Conservation (phyloP, 2,329 filamentous ascomycete species). For the Thielaviopsis euricoi region DNA sequence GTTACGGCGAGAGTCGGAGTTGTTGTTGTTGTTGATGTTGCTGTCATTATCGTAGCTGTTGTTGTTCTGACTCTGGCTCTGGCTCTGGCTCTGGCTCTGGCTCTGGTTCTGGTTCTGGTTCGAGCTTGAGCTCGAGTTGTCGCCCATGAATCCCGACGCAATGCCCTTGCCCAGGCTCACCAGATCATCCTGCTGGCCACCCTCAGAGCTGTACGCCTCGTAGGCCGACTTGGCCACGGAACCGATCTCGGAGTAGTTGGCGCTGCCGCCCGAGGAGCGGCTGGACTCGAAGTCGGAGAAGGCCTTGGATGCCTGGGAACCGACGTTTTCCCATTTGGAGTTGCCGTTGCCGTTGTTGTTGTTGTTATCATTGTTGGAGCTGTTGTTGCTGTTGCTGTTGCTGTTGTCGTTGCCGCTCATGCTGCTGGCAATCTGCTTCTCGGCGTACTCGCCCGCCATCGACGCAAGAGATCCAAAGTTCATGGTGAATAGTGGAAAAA, state of each 20-base stretch:
- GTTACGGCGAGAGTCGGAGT: not conserved
- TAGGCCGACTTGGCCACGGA: constrained; percentile 16
- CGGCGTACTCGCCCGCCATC: constrained; percentile 14
- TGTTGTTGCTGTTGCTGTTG: not conserved
- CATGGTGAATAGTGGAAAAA: constrained; percentile 12
- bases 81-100: not conserved
- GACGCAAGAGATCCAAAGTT: constrained; percentile 15
- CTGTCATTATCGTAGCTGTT: not conserved
- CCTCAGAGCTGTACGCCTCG: constrained; percentile 16
- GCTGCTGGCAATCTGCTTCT: constrained; percentile 8
- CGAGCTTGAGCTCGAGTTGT: no score
- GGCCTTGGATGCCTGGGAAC: constrained; percentile 11
- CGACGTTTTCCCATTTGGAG: constrained; percentile 11
- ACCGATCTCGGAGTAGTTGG: constrained; percentile 12
- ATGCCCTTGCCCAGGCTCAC: constrained; percentile 11
- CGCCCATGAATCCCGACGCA: constrained; percentile 7
- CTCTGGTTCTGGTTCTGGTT: not conserved
- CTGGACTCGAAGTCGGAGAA: constrained; percentile 9
- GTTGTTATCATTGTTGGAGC: not conserved
- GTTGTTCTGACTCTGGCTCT: not conserved
- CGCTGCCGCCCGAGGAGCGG: constrained; percentile 10
- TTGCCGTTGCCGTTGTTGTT: constrained; percentile 1
- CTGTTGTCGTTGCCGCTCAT: not conserved
- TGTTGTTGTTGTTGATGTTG: not conserved
- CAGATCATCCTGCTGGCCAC: constrained; percentile 13